Evolutionary conservation across 805 yeast genomes (phyloP).

Genomic region (Candida taoyuanica): DNA sequence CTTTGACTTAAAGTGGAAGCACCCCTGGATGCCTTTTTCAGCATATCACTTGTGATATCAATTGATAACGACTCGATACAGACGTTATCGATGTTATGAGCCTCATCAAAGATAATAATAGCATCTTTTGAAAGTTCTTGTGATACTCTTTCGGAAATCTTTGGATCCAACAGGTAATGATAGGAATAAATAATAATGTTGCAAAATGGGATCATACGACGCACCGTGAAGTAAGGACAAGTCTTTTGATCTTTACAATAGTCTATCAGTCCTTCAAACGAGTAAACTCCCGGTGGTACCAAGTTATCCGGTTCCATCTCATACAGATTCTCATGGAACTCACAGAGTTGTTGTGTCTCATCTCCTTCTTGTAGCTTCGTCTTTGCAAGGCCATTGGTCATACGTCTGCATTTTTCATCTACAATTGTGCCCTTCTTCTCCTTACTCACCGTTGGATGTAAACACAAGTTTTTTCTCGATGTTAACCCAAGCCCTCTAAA

Average conservation of each 20-base stretch:
- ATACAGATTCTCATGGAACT: slow-evolving; percentile 85
- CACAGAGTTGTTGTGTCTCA: slow-evolving; percentile 61
- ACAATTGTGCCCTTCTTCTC: slow-evolving; percentile 90
- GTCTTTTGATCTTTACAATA: slow-evolving; percentile 77
- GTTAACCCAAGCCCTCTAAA: slow-evolving; percentile 93
- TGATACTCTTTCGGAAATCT: slow-evolving; percentile 93
- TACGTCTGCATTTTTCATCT: slow-evolving; percentile 92
- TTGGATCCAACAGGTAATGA: slow-evolving; percentile 94
- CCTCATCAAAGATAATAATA: slow-evolving; percentile 95
- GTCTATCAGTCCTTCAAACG: slow-evolving; percentile 76
- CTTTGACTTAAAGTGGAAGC: slow-evolving; percentile 73
- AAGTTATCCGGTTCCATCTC: slow-evolving; percentile 83
- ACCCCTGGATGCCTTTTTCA: slow-evolving; percentile 84
- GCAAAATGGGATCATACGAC: slow-evolving; percentile 95
- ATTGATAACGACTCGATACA: slow-evolving; percentile 93
- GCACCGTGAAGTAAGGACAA: slow-evolving; percentile 95
- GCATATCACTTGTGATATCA: slow-evolving; percentile 85
- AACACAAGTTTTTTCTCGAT: slow-evolving; percentile 88
- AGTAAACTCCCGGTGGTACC: slow-evolving; percentile 90
- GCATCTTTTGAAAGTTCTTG: slow-evolving; percentile 87
- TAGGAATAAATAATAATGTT: slow-evolving; percentile 93
- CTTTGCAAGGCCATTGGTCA: slow-evolving; percentile 88
- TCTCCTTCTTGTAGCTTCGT: slow-evolving; percentile 50
- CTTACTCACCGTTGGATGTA: slow-evolving; percentile 81
- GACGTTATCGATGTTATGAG: slow-evolving; percentile 97